phyloP scores from a whole-genome alignment of 192 early-diverging fungal species.

The Paraglomus occultum region DNA sequence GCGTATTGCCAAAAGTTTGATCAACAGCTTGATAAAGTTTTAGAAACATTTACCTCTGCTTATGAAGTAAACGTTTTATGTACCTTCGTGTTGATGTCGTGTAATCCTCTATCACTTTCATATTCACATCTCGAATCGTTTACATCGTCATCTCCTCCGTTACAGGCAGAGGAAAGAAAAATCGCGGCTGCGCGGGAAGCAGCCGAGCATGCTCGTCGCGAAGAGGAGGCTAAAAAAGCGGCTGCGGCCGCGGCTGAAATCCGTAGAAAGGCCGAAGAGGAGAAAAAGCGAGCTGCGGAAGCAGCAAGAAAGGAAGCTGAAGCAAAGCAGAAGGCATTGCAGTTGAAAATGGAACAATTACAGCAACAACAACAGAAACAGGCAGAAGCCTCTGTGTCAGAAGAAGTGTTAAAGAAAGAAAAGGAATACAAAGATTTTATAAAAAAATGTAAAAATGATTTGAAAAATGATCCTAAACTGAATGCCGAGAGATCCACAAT shows the following conservation, averaged over 20 bases:
- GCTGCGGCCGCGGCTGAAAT: conserved; percentile 28
- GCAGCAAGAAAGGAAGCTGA: conserved; percentile 9
- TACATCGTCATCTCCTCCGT: too few species aligned
- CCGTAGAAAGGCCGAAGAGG: conserved; percentile 25
- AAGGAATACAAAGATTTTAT: conserved; percentile 6
- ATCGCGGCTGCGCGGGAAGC: neutral
- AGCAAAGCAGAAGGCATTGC: conserved; percentile 21
- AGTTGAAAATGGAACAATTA: conserved; percentile 16
- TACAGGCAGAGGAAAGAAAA: too few species aligned
- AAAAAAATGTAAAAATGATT: conserved; percentile 28
- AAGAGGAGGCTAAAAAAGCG: conserved; percentile 31
- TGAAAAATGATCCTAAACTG: conserved; percentile 35
- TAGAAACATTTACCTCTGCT: too few species aligned
- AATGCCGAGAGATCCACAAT: conserved; percentile 35
- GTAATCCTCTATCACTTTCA: too few species aligned
- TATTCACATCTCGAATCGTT: too few species aligned
- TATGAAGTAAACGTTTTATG: too few species aligned
- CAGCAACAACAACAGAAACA: conserved; percentile 31
- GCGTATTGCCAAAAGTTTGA: too few species aligned
- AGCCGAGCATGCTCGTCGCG: conserved; percentile 13
- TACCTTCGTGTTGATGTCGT: too few species aligned
- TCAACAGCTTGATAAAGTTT: too few species aligned
- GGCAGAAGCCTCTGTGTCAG: conserved; percentile 15
- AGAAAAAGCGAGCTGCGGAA: neutral
- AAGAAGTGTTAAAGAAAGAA: conserved; percentile 7